Percentiles rank a stretch among this genome's conserved stretches.
These are phyloP conservation scores for Candida patagonica DNA, from an alignment of 805 yeast genomes.

Conservation along the genomic window DNA sequence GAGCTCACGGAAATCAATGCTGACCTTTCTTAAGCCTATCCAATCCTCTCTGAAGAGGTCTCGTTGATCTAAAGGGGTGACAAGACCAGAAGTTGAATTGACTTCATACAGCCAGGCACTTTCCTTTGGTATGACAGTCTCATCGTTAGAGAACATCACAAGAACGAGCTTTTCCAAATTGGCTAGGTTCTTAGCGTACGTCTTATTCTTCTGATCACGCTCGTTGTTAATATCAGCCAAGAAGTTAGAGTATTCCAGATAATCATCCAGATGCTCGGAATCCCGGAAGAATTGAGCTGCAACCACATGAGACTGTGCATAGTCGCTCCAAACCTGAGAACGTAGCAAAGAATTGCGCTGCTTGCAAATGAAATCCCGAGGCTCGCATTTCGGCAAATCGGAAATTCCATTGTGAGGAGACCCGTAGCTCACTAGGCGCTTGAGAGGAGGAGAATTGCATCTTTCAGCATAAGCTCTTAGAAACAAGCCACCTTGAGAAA, in stretches of 20 bases:
- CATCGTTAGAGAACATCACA: slow-evolving; percentile 51
- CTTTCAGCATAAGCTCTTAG: slow-evolving; percentile 56
- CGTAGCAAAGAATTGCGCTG: slow-evolving; percentile 45
- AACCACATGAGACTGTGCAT: slow-evolving; percentile 47
- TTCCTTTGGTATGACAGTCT: slow-evolving; percentile 64
- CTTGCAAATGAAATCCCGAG: slow-evolving; percentile 51
- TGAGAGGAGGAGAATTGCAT: slow-evolving; percentile 39
- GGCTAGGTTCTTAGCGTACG: slow-evolving; percentile 37
- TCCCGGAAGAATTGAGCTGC: slow-evolving; percentile 77
- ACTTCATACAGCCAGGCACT: slow-evolving; percentile 54
- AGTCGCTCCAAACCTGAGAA: slow-evolving; percentile 49
- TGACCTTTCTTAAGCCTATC: slow-evolving; percentile 48
- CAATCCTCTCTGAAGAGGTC: slow-evolving; percentile 43
- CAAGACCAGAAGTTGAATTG: slow-evolving; percentile 34
- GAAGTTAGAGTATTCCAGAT: slow-evolving; percentile 47
- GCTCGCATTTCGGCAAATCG: slow-evolving; percentile 54
- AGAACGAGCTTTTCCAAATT: slow-evolving; percentile 46
- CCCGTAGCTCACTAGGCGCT: slow-evolving; percentile 61
- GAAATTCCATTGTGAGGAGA: slow-evolving; percentile 67
- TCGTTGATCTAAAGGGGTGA: slow-evolving; percentile 41
- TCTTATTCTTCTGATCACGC: slow-evolving; percentile 25
- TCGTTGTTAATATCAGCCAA: slow-evolving; percentile 66
- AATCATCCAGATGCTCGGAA: slow-evolving; percentile 41
- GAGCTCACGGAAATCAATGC: slow-evolving; percentile 41
- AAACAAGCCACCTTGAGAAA: slow-evolving; percentile 79